A percentile compares a stretch with the other conserved stretches of the same genome.
These are phyloP conservation scores for Aspergillus carbonarius DNA, from an alignment of 2,329 filamentous ascomycete species.

Conservation along the genomic window DNA sequence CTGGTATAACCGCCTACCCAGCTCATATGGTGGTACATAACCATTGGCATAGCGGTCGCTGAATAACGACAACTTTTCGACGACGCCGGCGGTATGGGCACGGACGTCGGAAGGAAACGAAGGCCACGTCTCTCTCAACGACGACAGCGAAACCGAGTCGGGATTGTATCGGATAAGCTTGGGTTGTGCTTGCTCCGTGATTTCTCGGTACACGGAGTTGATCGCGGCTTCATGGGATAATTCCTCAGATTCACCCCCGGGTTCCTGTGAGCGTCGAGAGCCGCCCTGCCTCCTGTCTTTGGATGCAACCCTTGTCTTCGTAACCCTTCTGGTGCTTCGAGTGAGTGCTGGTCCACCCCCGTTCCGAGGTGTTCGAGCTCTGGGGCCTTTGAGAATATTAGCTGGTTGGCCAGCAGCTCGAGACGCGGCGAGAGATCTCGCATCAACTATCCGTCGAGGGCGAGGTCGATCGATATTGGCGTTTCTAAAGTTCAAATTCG, in stretches of 20 bases:
- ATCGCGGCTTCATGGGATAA: constrained; percentile 25
- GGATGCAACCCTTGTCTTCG: constrained; percentile 9
- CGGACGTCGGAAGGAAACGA: constrained; percentile 34
- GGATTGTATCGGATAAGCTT: constrained; percentile 38
- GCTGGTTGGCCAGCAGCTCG: constrained; percentile 25
- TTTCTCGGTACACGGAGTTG: constrained; percentile 30
- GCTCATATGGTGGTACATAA: constrained; percentile 36
- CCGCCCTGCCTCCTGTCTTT: constrained; percentile 17
- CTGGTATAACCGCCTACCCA: constrained; percentile 38
- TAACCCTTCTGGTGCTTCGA: constrained; percentile 22
- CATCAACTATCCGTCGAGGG: constrained; percentile 35
- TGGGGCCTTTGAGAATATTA: constrained; percentile 33
- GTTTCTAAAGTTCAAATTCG: constrained; percentile 20
- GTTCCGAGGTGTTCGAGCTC: constrained; percentile 23
- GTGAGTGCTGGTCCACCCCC: constrained; percentile 17
- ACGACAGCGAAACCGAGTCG: constrained; percentile 30
- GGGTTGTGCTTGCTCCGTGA: constrained; percentile 30
- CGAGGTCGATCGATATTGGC: constrained; percentile 19
- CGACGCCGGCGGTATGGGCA: constrained; percentile 29
- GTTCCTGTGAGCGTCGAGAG: constrained; percentile 10
- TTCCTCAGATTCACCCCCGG: constrained; percentile 27
- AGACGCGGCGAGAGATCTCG: constrained; percentile 37
- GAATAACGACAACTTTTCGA: constrained; percentile 36
- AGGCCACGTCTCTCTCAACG: constrained; percentile 41
- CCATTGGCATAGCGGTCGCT: constrained; percentile 37